These are phyloP conservation scores for Hymenoscyphus albidus DNA, from an alignment of 2,329 filamentous ascomycete species.

Conservation along the genomic window DNA sequence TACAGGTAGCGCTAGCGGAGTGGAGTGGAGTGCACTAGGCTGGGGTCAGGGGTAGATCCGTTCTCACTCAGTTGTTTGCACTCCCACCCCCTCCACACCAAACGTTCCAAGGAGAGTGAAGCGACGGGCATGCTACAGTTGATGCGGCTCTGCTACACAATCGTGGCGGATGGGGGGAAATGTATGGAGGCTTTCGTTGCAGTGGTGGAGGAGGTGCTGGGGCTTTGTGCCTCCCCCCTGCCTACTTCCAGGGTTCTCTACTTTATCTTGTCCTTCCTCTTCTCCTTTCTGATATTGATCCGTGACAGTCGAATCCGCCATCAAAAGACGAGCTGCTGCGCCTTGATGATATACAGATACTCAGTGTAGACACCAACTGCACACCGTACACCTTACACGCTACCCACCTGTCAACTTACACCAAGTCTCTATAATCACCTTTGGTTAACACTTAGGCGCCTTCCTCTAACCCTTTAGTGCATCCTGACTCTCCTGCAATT, in stretches of 20 bases:
- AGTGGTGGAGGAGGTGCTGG: slow-evolving; percentile 17
- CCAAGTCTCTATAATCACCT: slow-evolving; percentile 11
- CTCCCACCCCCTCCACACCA: neutral
- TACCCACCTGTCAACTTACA: slow-evolving; percentile 21
- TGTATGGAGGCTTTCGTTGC: neutral
- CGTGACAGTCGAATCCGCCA: neutral
- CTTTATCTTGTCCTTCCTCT: slow-evolving; percentile 12
- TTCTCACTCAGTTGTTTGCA: neutral
- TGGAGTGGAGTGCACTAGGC: too few relatives aligned
- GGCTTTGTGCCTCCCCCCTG: slow-evolving; percentile 13
- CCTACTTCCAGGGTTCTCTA: slow-evolving; percentile 5
- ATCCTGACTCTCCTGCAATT: slow-evolving; percentile 9
- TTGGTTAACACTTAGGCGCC: neutral
- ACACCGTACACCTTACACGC: neutral
- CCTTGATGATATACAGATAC: neutral
- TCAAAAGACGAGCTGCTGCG: neutral
- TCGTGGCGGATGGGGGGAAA: neutral
- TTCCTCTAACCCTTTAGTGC: neutral
- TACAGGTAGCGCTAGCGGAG: too few relatives aligned
- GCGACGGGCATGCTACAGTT: neutral
- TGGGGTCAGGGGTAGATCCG: neutral
- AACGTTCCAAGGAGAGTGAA: too few relatives aligned
- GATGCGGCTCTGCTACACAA: slow-evolving; percentile 10
- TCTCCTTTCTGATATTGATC: neutral
- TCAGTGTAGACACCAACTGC: too few relatives aligned